These are phyloP conservation scores for Phytopythium aichiense DNA, from an alignment of 352 stramenopile species.

Conservation along the genomic window DNA sequence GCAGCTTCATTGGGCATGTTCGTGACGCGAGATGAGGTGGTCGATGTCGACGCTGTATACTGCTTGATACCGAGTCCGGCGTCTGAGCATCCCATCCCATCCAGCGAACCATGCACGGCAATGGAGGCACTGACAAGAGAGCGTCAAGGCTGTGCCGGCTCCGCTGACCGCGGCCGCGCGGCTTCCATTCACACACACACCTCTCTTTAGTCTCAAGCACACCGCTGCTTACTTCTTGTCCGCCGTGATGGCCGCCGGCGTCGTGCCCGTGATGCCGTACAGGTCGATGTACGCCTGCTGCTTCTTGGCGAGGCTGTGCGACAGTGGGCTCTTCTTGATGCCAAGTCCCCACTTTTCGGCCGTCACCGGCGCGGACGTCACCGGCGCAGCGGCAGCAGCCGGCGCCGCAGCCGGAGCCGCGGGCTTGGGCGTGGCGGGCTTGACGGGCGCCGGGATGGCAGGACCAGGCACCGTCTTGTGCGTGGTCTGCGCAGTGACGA, in stretches of 20 bases:
- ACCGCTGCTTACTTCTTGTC: constrained; percentile 34
- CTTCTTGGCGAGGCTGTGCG: constrained; percentile 77
- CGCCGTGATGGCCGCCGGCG: constrained; percentile 27
- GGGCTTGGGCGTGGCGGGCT: constrained; percentile 13
- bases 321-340: constrained; percentile 79
- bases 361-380: constrained; percentile 7
- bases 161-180: neutral
- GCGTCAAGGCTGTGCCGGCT: neutral
- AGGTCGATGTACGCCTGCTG: constrained; percentile 82
- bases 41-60: too few species aligned
- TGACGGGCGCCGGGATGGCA: constrained; percentile 32
- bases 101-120: too few species aligned
- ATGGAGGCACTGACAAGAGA: neutral
- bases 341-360: constrained; percentile 74
- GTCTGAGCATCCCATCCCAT: too few species aligned
- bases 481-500: constrained; percentile 58
- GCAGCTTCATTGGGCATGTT: too few species aligned
- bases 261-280: constrained; percentile 80
- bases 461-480: constrained; percentile 44
- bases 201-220: neutral
- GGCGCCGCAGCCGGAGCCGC: constrained; percentile 13
- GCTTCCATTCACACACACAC: neutral
- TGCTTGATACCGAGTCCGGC: too few species aligned
- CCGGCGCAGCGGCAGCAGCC: constrained; percentile 7
- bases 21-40: too few species aligned